Evolutionary conservation across 1,284 basidiomycete genomes (phyloP).

Genomic region (Afroboletus lepidellus): DNA sequence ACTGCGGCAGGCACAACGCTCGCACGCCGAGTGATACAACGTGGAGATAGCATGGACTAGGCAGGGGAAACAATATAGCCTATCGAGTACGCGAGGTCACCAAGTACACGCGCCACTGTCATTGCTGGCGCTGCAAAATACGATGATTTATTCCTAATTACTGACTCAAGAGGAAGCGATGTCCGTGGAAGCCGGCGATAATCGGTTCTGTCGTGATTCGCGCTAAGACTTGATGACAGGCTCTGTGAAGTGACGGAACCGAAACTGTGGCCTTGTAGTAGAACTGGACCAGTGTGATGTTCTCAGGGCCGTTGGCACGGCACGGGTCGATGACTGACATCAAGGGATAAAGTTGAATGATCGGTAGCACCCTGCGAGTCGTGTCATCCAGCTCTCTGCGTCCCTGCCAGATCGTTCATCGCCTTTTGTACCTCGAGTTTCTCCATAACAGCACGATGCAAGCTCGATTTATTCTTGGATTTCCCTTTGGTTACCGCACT

Average conservation of each 20-base stretch:
- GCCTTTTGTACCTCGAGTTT: slow-evolving; percentile 71
- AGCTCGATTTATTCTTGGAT: slow-evolving; percentile 53
- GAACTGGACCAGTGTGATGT: not conserved
- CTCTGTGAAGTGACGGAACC: not conserved
- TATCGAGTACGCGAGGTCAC: not conserved
- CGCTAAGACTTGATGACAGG: not conserved
- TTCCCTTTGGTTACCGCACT: slow-evolving; percentile 27
- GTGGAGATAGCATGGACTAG: not conserved
- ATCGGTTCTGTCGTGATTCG: not conserved
- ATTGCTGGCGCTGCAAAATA: not conserved
- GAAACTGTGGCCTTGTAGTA: not conserved
- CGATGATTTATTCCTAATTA: not conserved
- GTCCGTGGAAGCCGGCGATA: not conserved
- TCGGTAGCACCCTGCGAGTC: not conserved
- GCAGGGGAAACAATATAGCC: not conserved
- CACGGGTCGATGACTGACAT: not conserved
- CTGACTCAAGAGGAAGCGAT: not conserved
- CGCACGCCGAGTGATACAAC: not conserved
- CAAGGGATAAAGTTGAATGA: not conserved
- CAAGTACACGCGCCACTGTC: not conserved
- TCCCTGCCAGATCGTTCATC: slow-evolving; percentile 54
- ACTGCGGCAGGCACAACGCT: not conserved
- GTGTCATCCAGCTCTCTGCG: slow-evolving; percentile 12
- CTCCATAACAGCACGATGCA: slow-evolving; percentile 74
- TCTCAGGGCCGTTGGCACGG: not conserved